Evolutionary conservation across 495 filamentous ascomycete species (phyloP), one percentile per base, ranked within the genome.

Genomic region (Margaritispora aquatica): DNA sequence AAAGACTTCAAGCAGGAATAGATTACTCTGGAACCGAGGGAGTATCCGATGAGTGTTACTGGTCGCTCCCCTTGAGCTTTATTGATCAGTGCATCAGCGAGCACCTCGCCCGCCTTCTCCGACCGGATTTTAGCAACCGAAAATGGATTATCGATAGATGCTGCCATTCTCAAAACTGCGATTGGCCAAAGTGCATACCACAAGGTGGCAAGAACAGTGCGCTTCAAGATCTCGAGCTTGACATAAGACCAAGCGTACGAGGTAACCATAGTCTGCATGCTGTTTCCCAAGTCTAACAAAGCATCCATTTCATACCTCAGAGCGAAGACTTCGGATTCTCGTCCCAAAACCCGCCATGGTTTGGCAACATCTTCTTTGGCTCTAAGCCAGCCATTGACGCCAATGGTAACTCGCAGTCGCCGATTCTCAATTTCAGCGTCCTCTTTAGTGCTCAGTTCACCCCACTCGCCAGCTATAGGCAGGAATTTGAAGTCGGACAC

Each of bases 131-230:
- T 89, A 11, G 87, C 91, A 29, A 94, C 78, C 57, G 80, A 87
- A 77, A 95, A 98, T 0, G 90, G 90, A 69, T 95, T 96, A 64
- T 97, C 93, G 36, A 96, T 81, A 20, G 93, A 75, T n/a, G 86
- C 80, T 56, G 87, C 84, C 54, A 93, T 79, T 68, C 94, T 90
- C 55, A 96, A 69, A 7, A 98, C 74, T 47, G 81, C 80, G 8
- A 89, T 61, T 0, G 93, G 93, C 83, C 94, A 90, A 21, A 89
- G 71, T 0, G 85, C 85, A 11, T 83, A 81, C 62, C 79, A 78
- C n/a, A 97, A 68, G 1, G 84, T 80, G 0, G 84, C 82, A 61
- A 95, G 88, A 22, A 96, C 80, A 55, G 72, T 75, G 41, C 63
- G 64, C 61, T 73, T 68, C 60, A 87, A 77, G 63, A 96, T 87